A percentile compares a stretch with the other conserved stretches of the same genome.
phyloP scores from a whole-genome alignment of 192 early-diverging fungal species.

The Anaeromyces robustus region DNA sequence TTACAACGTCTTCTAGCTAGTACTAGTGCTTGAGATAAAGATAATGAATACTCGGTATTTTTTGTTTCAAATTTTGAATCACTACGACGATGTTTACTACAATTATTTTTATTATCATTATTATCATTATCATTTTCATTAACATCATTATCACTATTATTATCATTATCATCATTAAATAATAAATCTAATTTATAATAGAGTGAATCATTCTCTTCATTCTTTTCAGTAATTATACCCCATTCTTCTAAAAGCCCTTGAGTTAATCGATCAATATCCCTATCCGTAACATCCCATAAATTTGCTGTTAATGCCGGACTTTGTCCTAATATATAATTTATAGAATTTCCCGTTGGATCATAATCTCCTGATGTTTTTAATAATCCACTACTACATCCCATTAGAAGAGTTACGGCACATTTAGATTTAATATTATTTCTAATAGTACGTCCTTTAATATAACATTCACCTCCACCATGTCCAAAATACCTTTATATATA shows the following conservation, averaged over 20 bases:
- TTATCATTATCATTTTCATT: no score
- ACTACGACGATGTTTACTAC: no score
- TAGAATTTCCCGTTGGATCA: conserved; percentile 67
- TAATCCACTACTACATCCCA: conserved; percentile 89
- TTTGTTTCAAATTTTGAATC: background rate
- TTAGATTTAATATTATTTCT: conserved; percentile 28
- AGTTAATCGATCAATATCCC: conserved; percentile 83
- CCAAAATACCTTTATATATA: conserved; percentile 62
- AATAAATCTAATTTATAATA: conserved; percentile 1
- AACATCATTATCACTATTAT: no score
- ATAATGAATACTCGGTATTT: conserved; percentile 11
- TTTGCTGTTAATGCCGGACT: conserved; percentile 78
- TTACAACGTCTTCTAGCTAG: conserved; percentile 52
- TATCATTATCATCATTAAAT: background rate
- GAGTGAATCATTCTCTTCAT: no score
- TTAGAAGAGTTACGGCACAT: conserved; percentile 66
- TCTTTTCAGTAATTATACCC: conserved; percentile 57
- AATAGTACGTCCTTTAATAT: conserved; percentile 49
- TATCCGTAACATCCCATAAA: conserved; percentile 97
- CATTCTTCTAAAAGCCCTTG: conserved; percentile 49
- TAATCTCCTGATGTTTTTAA: conserved; percentile 63
- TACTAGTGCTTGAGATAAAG: conserved; percentile 62
- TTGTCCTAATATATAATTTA: conserved; percentile 64
- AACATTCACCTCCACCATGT: conserved; percentile 81
- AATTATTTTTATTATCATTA: no score